Evolutionary conservation across 1,139 yeast species (phyloP), one percentile per base, ranked within the genome.

Genomic region (Zhuliangozyma blackwelliae): DNA sequence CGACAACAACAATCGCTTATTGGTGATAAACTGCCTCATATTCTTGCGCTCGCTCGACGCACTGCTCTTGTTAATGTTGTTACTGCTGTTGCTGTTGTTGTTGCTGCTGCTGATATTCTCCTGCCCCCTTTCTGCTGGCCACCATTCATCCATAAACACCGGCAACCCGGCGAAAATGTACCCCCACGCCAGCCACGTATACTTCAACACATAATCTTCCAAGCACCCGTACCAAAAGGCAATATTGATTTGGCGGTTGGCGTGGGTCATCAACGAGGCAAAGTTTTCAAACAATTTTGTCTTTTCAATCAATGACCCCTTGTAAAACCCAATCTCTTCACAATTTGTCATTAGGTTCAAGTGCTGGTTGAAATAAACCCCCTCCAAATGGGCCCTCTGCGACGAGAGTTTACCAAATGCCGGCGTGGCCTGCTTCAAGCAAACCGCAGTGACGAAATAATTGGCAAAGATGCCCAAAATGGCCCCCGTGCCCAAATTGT

Each of bases 131-230:
- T 42, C 37, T 12, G 44, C 43, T 9, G 69, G 68, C 64, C 66
- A 65, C 25, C 68, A 47, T 42, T 70, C 76, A 39, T 68, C 76
- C 38, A 71, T 55, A 40, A 71, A 68, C 21, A 89, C 92, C 2
- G 97, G 97, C 44, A 89, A 73, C 1, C 96, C 86, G 1, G 96
- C 88, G 65, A 87, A 89, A 25, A 88, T 64, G 55, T 89, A 89
- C 9, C 97, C 97, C 65, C 92, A 73, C 0, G 95, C 96, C 3
- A 96, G 88, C 97, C 97, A 90, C 12, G 94, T 81, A 54, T 87
- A 89, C 61, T 89, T 90, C 57, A 90, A 72, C 34, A 89, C 79
- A 54, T 88, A 88, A 56, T 88, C 95, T 61, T 90, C 97, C 46
- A 87, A 63, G 48, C 86, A 71, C 36, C 82, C 82, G 58, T 88